Evolutionary conservation across 176 grass and related monocot genomes (phyloP), one percentile per base, ranked within the genome.

Genomic region (Triticum monococcum): DNA sequence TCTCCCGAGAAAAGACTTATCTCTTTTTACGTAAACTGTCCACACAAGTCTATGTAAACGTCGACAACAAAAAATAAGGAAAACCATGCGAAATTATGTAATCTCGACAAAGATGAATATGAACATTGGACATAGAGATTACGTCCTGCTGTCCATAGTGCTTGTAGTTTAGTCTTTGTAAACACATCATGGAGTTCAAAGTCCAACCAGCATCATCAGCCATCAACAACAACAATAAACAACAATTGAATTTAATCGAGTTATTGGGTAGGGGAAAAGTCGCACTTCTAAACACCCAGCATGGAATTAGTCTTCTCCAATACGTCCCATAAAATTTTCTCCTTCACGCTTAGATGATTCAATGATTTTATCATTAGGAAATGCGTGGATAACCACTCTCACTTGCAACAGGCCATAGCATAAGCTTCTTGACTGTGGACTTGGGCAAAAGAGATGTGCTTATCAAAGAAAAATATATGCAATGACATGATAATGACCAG

Each of bases 91-190:
- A 32, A 40, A 32, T 72, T 12, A 77, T 83, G n/a, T 41, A 59
- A 5, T 52, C 43, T 43, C 22, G 9, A 22, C 18, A 59, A 35
- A 64, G 28, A 46, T 18, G 16, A 23, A 63, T 9, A 68, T 5
- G n/a, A 75, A 22, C 52, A 38, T 41, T 24, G 22, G n/a, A 72
- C 69, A 0, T 20, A 45, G 7, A 36, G 22, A 43, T 33, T 76
- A 82, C 32, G 59, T 36, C 70, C 14, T 33, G 46, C 25, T 66
- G 33, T n/a, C 43, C 57, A 23, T 7, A 5, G 45, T 14, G 31
- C 59, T 33, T 75, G 25, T 85, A 89, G 61, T 89, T 89, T 89
- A 70, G 78, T 77, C 70, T 50, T 70, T 82, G 78, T 52, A 83
- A 71, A 83, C 81, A 20, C 81, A 72, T 88, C 75, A 84, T 84